Evolutionary conservation across 164 flowering plant species (phyloP).

Genomic region (Nymphaea thermarum): DNA sequence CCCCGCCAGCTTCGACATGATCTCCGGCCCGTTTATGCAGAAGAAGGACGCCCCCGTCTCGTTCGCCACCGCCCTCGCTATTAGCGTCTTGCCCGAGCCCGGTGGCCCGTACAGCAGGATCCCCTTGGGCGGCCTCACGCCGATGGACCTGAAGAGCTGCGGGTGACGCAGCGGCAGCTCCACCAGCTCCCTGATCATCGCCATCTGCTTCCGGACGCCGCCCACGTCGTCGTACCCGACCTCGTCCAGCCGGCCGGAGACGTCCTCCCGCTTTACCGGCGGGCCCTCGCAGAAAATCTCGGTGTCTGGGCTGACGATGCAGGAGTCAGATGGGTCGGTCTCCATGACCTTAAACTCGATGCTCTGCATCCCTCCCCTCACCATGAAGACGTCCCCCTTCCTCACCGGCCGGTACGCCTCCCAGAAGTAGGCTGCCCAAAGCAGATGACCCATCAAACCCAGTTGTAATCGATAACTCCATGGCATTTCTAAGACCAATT

Average conservation of each 20-base stretch:
- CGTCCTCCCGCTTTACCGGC: constrained; percentile 71
- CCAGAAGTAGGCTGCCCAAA: constrained; percentile 65
- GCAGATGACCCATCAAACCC: no score
- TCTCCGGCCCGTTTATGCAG: constrained; percentile 85
- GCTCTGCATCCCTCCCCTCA: constrained; percentile 69
- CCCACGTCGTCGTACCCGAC: constrained; percentile 95
- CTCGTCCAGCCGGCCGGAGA: constrained; percentile 40
- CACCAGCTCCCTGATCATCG: constrained; percentile 75
- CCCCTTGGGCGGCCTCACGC: constrained; percentile 89
- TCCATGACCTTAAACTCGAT: constrained; percentile 84
- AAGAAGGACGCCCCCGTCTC: constrained; percentile 92
- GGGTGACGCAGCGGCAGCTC: constrained; percentile 88
- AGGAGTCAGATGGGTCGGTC: constrained; percentile 79
- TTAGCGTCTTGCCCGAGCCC: constrained; percentile 83
- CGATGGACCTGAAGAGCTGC: constrained; percentile 74
- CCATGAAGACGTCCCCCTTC: constrained; percentile 58
- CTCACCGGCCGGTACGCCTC: constrained; percentile 88
- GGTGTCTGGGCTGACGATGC: constrained; percentile 87
- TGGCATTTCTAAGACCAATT: not conserved
- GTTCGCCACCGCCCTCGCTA: constrained; percentile 87
- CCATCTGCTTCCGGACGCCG: constrained; percentile 96
- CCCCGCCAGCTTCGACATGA: constrained; percentile 86
- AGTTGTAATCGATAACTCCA: not conserved
- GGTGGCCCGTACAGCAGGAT: constrained; percentile 90
- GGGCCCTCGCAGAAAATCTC: constrained; percentile 90